Evolutionary conservation across 2,329 filamentous ascomycete species (phyloP).

Genomic region (Pseudogymnoascus sp.): DNA sequence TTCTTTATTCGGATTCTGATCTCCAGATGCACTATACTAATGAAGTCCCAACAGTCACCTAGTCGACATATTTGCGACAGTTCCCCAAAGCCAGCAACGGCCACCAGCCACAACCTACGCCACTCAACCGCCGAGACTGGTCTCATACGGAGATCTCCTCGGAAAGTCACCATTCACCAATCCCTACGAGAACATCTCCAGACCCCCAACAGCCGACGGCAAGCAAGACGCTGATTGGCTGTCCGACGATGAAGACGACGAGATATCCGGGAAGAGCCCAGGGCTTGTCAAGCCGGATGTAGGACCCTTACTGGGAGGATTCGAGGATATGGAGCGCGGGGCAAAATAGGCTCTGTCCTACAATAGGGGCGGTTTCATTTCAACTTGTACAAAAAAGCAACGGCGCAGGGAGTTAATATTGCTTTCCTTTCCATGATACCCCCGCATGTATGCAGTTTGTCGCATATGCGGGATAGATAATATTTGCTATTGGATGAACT

Average conservation of each 20-base stretch:
- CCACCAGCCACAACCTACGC: slow-evolving; percentile 35
- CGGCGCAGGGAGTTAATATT: background rate
- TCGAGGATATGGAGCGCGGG: slow-evolving; percentile 27
- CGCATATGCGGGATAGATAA: background rate
- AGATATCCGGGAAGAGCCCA: slow-evolving; percentile 22
- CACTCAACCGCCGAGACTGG: slow-evolving; percentile 47
- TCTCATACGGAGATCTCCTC: slow-evolving; percentile 54
- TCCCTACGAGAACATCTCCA: slow-evolving; percentile 22
- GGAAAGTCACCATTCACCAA: slow-evolving; percentile 48
- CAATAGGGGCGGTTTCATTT: slow-evolving; percentile 5
- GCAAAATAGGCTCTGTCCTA: slow-evolving; percentile 22
- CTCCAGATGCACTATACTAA: background rate
- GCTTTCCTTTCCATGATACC: background rate
- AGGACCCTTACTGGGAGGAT: slow-evolving; percentile 29
- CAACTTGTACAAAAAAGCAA: background rate
- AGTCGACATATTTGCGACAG: slow-evolving; percentile 60
- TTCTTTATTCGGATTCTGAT: slow-evolving; percentile 14
- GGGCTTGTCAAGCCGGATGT: slow-evolving; percentile 28
- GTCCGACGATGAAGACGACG: slow-evolving; percentile 28
- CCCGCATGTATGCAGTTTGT: background rate
- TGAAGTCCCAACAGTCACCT: slow-evolving; percentile 43
- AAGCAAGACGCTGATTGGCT: slow-evolving; percentile 37
- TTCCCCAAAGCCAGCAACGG: slow-evolving; percentile 40
- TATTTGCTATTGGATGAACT: background rate
- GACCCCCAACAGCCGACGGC: slow-evolving; percentile 10